These are phyloP conservation scores for Durotheca rogersii DNA, from an alignment of 495 filamentous ascomycete genomes.

Conservation along the genomic window DNA sequence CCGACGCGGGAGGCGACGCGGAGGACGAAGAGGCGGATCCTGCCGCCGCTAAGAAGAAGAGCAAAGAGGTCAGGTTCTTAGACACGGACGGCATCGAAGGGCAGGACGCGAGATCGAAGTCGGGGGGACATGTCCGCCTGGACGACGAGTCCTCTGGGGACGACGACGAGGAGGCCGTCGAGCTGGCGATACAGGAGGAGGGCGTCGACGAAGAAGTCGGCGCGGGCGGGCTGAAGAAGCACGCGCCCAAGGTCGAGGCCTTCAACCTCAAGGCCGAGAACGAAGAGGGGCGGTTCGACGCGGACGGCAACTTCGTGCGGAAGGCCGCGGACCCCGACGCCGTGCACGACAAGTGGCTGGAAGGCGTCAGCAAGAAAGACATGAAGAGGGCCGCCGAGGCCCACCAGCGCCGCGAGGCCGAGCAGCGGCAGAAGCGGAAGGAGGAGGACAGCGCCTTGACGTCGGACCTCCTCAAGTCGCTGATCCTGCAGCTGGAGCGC, in stretches of 20 bases:
- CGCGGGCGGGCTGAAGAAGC: conserved; percentile 83
- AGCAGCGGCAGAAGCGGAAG: conserved; percentile 64
- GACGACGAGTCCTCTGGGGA: conserved; percentile 45
- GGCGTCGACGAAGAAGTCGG: conserved; percentile 86
- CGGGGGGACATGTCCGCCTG: conserved; percentile 63
- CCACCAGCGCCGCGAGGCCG: conserved; percentile 80
- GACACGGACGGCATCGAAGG: conserved; percentile 78
- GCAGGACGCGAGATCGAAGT: conserved; percentile 71
- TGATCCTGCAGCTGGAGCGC: conserved; percentile 72
- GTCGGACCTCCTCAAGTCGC: conserved; percentile 65
- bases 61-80: conserved; percentile 78
- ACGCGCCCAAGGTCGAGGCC: conserved; percentile 92
- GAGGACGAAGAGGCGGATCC: conserved; percentile 52
- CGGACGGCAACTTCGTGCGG: conserved; percentile 85
- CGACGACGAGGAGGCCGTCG: conserved; percentile 67
- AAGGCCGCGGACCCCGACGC: conserved; percentile 88
- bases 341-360: conserved; percentile 87
- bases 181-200: conserved; percentile 62
- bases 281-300: conserved; percentile 91
- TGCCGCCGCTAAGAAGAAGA: conserved; percentile 60
- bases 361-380: conserved; percentile 88
- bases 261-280: conserved; percentile 92
- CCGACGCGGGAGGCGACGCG: conserved; percentile 62
- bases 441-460: conserved; percentile 74
- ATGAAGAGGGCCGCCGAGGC: conserved; percentile 86